phyloP scores from a whole-genome alignment of 257 asterid species.

The Jacaranda mimosifolia region DNA sequence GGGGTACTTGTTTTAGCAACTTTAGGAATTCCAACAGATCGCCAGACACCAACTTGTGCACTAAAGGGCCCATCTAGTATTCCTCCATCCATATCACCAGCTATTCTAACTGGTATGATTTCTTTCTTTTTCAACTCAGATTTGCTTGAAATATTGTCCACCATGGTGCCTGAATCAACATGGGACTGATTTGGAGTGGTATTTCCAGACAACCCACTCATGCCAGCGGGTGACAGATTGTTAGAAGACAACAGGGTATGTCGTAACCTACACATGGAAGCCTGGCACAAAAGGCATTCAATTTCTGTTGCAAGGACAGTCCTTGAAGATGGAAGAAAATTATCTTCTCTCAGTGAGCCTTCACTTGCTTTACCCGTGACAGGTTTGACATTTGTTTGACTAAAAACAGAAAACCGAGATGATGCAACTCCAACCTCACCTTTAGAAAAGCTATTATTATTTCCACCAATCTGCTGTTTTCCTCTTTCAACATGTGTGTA shows the following conservation, averaged over 20 bases:
- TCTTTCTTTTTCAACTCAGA: constrained; percentile 89
- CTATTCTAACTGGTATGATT: constrained; percentile 80
- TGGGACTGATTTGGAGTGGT: constrained; percentile 58
- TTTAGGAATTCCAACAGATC: constrained; percentile 84
- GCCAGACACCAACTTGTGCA: constrained; percentile 99
- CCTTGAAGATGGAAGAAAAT: constrained; percentile 62
- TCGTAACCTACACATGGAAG: constrained; percentile 92
- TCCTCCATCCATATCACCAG: constrained; percentile 95
- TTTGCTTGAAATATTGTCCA: constrained; percentile 67
- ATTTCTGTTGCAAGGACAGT: constrained; percentile 85
- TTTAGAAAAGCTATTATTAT: constrained; percentile 48
- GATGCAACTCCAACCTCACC: constrained; percentile 56
- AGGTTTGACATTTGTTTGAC: constrained; percentile 58
- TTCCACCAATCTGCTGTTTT: constrained; percentile 52
- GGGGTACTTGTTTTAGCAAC: constrained; percentile 63
- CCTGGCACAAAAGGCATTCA: constrained; percentile 90
- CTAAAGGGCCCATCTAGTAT: constrained; percentile 74
- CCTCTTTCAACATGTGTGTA: constrained; percentile 79
- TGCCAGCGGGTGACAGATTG: constrained; percentile 54
- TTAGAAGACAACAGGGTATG: constrained; percentile 73
- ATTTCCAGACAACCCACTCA: constrained; percentile 70
- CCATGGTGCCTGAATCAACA: constrained; percentile 70
- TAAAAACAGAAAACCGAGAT: constrained; percentile 58
- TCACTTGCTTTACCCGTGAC: constrained; percentile 53
- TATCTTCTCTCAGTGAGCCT: constrained; percentile 62